These are phyloP conservation scores for Trichocomaceae sp. DNA, from an alignment of 2,329 filamentous ascomycete genomes.

Conservation along the genomic window DNA sequence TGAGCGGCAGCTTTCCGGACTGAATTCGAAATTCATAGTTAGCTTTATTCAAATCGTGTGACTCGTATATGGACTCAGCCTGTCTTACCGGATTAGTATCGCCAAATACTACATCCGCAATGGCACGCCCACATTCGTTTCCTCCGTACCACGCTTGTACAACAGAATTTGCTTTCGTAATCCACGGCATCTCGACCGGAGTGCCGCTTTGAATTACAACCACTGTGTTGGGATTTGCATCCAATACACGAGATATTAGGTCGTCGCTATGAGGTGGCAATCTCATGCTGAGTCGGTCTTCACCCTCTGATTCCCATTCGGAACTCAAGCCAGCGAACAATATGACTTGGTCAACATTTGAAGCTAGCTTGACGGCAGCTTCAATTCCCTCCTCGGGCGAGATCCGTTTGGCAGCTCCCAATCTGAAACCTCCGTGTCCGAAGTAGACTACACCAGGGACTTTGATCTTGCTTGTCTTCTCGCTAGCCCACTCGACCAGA, in stretches of 20 bases:
- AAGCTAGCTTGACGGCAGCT: conserved; percentile 48
- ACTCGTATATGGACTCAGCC: not conserved
- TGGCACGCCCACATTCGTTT: conserved; percentile 73
- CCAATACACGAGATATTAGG: conserved; percentile 56
- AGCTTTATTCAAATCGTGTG: not conserved
- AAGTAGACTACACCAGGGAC: conserved; percentile 45
- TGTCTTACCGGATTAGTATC: conserved; percentile 54
- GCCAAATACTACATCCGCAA: conserved; percentile 71
- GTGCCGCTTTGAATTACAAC: conserved; percentile 73
- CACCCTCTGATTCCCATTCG: conserved; percentile 74
- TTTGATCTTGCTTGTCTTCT: conserved; percentile 51
- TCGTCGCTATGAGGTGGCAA: conserved; percentile 50
- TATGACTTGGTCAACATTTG: conserved; percentile 45
- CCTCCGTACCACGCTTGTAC: conserved; percentile 79
- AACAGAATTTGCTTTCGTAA: conserved; percentile 45
- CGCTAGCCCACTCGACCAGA: conserved; percentile 54
- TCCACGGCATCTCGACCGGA: conserved; percentile 49
- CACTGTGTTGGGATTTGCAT: conserved; percentile 61
- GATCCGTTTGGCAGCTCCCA: conserved; percentile 24
- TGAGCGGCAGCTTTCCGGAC: conserved; percentile 65
- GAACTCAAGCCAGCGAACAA: conserved; percentile 20
- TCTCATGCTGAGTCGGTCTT: conserved; percentile 52
- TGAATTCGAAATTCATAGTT: conserved; percentile 45
- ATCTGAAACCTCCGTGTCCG: conserved; percentile 54
- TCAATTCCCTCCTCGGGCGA: not conserved